phyloP scores from a whole-genome alignment of 345 rosid species.

The Euphorbia pulcherrima region DNA sequence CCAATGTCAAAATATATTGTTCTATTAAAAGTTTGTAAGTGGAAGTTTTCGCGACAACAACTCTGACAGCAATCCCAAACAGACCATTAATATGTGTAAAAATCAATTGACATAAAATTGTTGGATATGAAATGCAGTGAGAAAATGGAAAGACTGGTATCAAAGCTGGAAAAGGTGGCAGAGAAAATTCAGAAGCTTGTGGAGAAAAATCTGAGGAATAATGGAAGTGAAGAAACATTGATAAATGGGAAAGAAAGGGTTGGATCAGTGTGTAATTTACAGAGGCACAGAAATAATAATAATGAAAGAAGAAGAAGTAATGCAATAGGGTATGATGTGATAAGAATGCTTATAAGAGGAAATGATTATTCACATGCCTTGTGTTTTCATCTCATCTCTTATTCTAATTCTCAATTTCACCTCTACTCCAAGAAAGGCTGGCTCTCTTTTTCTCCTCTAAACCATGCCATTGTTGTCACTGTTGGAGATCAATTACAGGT shows the following conservation, averaged over 20 bases:
- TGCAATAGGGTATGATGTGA: conserved; percentile 55
- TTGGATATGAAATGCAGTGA: conserved; percentile 37
- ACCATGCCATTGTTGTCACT: conserved; percentile 61
- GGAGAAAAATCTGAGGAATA: conserved; percentile 14
- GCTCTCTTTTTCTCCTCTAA: conserved; percentile 61
- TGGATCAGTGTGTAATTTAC: conserved; percentile 43
- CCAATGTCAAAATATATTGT: too few relatives aligned
- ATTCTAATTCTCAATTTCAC: conserved; percentile 58
- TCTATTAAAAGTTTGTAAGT: too few relatives aligned
- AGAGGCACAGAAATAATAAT: conserved; percentile 36
- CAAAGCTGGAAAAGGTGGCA: conserved; percentile 49
- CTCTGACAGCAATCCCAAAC: too few relatives aligned
- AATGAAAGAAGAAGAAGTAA: conserved; percentile 24
- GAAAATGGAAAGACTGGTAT: conserved; percentile 47
- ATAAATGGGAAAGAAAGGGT: conserved; percentile 23
- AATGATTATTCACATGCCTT: conserved; percentile 63
- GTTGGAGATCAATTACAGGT: conserved; percentile 78
- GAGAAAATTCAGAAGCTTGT: conserved; percentile 35
- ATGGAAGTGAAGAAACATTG: conserved; percentile 9
- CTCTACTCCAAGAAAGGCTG: conserved; percentile 90
- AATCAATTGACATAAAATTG: background rate
- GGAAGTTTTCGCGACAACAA: too few relatives aligned
- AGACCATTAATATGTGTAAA: too few relatives aligned
- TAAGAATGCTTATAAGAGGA: conserved; percentile 70
- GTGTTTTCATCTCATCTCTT: conserved; percentile 39